Base-by-base conservation (phyloP, 192 early-diverging fungal species). In the Podila epigama region DNA sequence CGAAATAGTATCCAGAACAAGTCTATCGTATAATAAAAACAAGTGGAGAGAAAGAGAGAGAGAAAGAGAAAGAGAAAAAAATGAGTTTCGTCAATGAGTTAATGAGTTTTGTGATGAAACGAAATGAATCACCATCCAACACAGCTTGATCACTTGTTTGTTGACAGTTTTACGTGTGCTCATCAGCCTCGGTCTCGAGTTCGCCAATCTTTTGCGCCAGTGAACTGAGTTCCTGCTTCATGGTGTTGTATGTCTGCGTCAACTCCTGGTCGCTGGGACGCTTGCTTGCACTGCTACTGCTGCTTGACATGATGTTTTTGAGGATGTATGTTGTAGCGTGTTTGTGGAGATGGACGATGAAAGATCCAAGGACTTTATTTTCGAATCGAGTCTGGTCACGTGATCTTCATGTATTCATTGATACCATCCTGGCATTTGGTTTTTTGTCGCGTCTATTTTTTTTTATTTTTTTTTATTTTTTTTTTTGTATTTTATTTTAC, bases 171-270 rank as follows among this genome's bases (percentile, higher is more conserved):
- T 83, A 94, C 93, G 91, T 88, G 87, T 98, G 96, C 81, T 98
- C 97, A 69, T 96, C 96, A 25, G 90, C 83, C 75, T 98, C 94
- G 48, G 89, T 86, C 79, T 98, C 97, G 28, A 98, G 84, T 77
- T 98, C 97, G 22, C 95, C 95, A 62, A 97, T 87, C 85, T 98
- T 98, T 69, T 88, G 86, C 28, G 95, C 94, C 32, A 98, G 83
- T 25, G 83, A 82, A 63, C 93, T 90, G 58, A 98, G 86, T 66
- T 98, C 93, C 39, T 87, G 85, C 89, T 91, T 92, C 88, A 82
- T 85, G 82, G 53, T 37, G 66, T 77, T 79, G 75, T 84, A 88
- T 54, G 82, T 80, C 29, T 73, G 60, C 22, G 87, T 85, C 41
- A 90, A 63, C 52, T 90, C 88, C 79, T 87, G 85, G 75, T 88